Evolutionary conservation across 768 basidiomycete species (phyloP), one percentile per base, ranked within the genome.

Genomic region (Stropharia rugosoannulata): DNA sequence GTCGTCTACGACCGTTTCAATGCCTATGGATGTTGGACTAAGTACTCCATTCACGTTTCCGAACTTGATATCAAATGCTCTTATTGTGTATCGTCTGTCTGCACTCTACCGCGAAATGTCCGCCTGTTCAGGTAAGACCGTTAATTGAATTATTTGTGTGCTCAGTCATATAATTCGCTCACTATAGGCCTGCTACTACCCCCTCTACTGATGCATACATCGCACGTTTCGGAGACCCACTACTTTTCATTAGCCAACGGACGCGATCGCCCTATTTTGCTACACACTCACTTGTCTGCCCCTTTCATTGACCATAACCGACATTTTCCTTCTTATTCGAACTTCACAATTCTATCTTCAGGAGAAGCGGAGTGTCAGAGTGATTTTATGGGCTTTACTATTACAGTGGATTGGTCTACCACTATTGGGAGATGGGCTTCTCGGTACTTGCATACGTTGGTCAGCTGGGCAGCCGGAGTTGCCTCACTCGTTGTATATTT

Each of bases 401-500:
- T 96, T n/a, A 70, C 71, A 12, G 65, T 96, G 6, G 90, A 95
- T 65, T 85, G 86, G 84, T 74, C 76, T 68, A 76, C 81, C 9
- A 91, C 87, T 1, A 55, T 92, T 5, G 91, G 90, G 2, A 78
- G 89, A 37, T 79, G 84, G 68, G 84, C 85, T 1, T 73, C 85
- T 15, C 78, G 96, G 19, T 98, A 93, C 71, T 80, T 87, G 45
- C 86, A 83, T 32, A 85, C 86, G 2, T 62, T 90, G 0, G 74
- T 86, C 3, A 80, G 81, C 25, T 97, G 95, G 89, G 77, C 85
- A 2, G 73, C 88, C 2, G 93, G 89, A 4, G 70, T 92, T n/a
- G 81, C 85, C 1, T 75, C 80, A 4, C 60, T 90, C 13, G 63
- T 86, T 0, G 52, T 89, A 18, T 86, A 81, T 60, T 68, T 77